Conservation (phyloP, 1,139 yeast genomes). For the Kodamaea sp. region DNA sequence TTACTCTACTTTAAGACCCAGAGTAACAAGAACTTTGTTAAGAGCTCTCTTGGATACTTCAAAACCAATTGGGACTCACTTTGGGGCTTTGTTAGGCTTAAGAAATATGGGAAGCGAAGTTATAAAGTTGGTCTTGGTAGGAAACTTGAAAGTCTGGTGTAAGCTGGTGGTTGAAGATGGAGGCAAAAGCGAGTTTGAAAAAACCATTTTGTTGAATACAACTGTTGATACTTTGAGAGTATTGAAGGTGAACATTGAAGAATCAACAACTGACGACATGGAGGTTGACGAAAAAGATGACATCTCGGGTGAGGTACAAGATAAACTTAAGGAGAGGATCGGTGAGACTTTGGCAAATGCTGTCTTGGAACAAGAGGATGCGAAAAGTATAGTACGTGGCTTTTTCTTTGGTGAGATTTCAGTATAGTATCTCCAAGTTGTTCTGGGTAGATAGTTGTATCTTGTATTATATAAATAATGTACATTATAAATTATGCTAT, state of each 20-base stretch:
- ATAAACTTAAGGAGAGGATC: slow-evolving; percentile 54
- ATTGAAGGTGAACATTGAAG: slow-evolving; percentile 35
- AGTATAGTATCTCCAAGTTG: too few species aligned
- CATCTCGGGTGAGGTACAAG: slow-evolving; percentile 44
- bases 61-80: slow-evolving; percentile 85
- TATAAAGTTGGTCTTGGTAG: slow-evolving; percentile 77
- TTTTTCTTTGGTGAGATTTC: slow-evolving; percentile 72
- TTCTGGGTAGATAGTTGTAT: not conserved
- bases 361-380: slow-evolving; percentile 54
- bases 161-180: slow-evolving; percentile 50
- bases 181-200: slow-evolving; percentile 42
- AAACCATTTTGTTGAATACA: slow-evolving; percentile 45
- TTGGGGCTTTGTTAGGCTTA: slow-evolving; percentile 88
- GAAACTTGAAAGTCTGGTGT: slow-evolving; percentile 84
- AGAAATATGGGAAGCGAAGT: slow-evolving; percentile 86
- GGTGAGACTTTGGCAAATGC: slow-evolving; percentile 60
- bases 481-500: slow-evolving; percentile 4
- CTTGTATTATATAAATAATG: slow-evolving; percentile 8
- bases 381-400: slow-evolving; percentile 60
- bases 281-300: slow-evolving; percentile 34
- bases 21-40: slow-evolving; percentile 88
- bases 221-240: slow-evolving; percentile 56
- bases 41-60: slow-evolving; percentile 82
- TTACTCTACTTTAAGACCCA: slow-evolving; percentile 86
- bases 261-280: slow-evolving; percentile 28